phyloP scores from a whole-genome alignment of 1,284 basidiomycete species.

The Irpex sp. region DNA sequence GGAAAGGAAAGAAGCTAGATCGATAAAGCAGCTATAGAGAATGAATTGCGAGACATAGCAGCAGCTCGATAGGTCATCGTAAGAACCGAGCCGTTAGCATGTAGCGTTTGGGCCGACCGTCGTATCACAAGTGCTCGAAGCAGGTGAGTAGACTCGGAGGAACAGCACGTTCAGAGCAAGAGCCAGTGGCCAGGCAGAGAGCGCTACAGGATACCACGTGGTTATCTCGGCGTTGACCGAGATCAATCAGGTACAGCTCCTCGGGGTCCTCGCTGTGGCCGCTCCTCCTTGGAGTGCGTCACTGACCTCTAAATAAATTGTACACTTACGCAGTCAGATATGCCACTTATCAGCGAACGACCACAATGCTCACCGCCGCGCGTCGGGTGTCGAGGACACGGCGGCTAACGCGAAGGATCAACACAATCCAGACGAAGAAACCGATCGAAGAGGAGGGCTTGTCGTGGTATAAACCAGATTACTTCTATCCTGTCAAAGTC shows the following conservation, averaged over 20 bases:
- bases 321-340: too few species aligned
- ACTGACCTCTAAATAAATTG: background rate
- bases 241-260: background rate
- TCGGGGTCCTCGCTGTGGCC: background rate
- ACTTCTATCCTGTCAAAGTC: conserved; percentile 21
- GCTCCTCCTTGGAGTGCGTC: background rate
- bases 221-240: too few species aligned
- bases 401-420: background rate
- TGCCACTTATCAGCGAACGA: background rate
- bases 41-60: too few species aligned
- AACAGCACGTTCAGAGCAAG: too few species aligned
- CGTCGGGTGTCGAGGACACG: background rate
- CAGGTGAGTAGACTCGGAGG: too few species aligned
- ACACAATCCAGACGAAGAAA: background rate
- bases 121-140: too few species aligned
- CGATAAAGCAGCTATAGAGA: too few species aligned
- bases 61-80: too few species aligned
- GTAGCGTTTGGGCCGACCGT: too few species aligned
- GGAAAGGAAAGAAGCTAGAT: background rate
- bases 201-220: too few species aligned
- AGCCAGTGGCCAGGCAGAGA: too few species aligned
- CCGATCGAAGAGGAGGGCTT: conserved; percentile 17
- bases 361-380: background rate
- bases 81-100: too few species aligned
- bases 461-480: conserved; percentile 11